These are phyloP conservation scores for Candida pseudoviswanathii DNA, from an alignment of 1,139 yeast genomes.

Conservation along the genomic window DNA sequence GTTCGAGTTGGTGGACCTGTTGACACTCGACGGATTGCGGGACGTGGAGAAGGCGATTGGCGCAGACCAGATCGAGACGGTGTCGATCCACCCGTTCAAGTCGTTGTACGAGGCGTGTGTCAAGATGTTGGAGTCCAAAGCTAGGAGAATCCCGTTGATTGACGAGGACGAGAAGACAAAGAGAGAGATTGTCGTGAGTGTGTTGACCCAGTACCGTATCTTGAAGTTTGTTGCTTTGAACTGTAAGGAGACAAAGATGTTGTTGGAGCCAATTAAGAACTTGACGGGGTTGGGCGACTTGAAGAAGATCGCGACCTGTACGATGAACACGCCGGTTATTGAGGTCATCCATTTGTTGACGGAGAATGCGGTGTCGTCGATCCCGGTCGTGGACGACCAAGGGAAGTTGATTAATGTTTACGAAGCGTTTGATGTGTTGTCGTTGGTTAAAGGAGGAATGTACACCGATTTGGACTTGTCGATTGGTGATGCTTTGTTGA, in stretches of 20 bases:
- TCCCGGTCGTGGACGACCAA: conserved; percentile 86
- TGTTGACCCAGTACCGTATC: conserved; percentile 94
- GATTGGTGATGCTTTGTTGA: conserved; percentile 94
- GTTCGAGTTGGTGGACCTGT: conserved; percentile 83
- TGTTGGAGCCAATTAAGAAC: conserved; percentile 73
- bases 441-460: conserved; percentile 91
- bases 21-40: conserved; percentile 81
- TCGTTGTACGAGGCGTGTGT: conserved; percentile 92
- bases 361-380: conserved; percentile 79
- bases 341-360: conserved; percentile 88
- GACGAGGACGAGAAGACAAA: conserved; percentile 93
- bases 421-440: conserved; percentile 94
- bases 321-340: conserved; percentile 90
- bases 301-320: conserved; percentile 70
- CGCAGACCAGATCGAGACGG: conserved; percentile 85
- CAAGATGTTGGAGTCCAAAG: conserved; percentile 85
- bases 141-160: conserved; percentile 91
- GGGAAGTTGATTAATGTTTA: conserved; percentile 84
- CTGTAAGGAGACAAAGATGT: conserved; percentile 90
- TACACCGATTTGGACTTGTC: conserved; percentile 88
- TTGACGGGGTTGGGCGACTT: conserved; percentile 60
- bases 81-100: conserved; percentile 88
- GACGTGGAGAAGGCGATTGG: conserved; percentile 89
- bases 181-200: conserved; percentile 92
- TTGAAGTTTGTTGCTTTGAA: conserved; percentile 93